Evolutionary conservation across 2,329 filamentous ascomycete genomes (phyloP).

Genomic region (Lecanicillium sp.): DNA sequence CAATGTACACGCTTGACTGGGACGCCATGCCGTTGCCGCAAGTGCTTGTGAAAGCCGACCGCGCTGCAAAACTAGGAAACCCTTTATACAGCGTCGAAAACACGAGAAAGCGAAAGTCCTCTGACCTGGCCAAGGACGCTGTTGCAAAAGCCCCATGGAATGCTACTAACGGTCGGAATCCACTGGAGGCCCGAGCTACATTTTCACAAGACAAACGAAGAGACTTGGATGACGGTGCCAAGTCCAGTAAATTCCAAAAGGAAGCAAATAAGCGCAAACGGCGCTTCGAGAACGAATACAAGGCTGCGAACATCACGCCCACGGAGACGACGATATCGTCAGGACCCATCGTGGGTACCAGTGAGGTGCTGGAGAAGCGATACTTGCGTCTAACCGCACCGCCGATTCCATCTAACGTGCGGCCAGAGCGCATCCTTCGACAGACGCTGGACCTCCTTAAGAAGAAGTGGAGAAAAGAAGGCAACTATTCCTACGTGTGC

Average conservation of each 20-base stretch:
- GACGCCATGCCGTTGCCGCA: slow-evolving; percentile 77
- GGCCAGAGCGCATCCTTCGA: slow-evolving; percentile 71
- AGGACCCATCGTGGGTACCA: slow-evolving; percentile 79
- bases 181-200: slow-evolving; percentile 71
- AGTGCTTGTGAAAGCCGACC: slow-evolving; percentile 69
- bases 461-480: slow-evolving; percentile 88
- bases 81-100: slow-evolving; percentile 30
- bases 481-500: slow-evolving; percentile 96
- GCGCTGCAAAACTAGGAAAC: slow-evolving; percentile 42
- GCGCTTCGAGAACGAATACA: slow-evolving; percentile 69
- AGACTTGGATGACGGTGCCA: slow-evolving; percentile 41
- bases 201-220: slow-evolving; percentile 42
- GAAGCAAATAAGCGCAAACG: slow-evolving; percentile 87
- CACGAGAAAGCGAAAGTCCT: slow-evolving; percentile 78
- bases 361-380: slow-evolving; percentile 79
- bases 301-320: slow-evolving; percentile 48
- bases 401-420: slow-evolving; percentile 82
- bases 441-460: slow-evolving; percentile 84
- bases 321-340: slow-evolving; percentile 51
- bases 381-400: slow-evolving; percentile 91
- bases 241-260: slow-evolving; percentile 82
- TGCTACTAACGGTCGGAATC: slow-evolving; percentile 53
- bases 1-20: slow-evolving; percentile 75
- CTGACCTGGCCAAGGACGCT: slow-evolving; percentile 52
- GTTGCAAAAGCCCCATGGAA: slow-evolving; percentile 64